phyloP scores from a whole-genome alignment of 495 filamentous ascomycete genomes.

The Penicillium parvum region DNA sequence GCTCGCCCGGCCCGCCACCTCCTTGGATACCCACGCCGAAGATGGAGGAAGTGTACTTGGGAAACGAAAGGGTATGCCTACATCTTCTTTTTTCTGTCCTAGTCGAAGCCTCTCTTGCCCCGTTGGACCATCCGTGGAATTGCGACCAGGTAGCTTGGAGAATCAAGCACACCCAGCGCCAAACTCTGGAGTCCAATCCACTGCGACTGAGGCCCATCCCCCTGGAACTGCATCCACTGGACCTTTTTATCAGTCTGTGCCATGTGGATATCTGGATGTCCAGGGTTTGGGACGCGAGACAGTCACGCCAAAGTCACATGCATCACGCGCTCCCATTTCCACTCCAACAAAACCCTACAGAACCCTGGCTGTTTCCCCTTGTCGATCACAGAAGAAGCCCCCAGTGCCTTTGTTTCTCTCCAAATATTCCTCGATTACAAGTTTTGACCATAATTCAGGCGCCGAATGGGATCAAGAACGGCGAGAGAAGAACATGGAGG shows the following conservation, averaged over 20 bases:
- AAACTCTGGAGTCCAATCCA: no score
- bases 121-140: slow-evolving; percentile 13
- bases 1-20: slow-evolving; percentile 54
- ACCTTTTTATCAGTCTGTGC: no score
- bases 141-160: background rate
- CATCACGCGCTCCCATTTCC: background rate
- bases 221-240: no score
- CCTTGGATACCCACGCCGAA: slow-evolving; percentile 53
- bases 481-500: slow-evolving; percentile 62
- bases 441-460: slow-evolving; percentile 38
- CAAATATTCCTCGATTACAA: slow-evolving; percentile 63
- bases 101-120: slow-evolving; percentile 20
- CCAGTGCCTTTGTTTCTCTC: slow-evolving; percentile 51
- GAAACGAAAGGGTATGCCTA: slow-evolving; percentile 68
- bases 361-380: slow-evolving; percentile 4
- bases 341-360: slow-evolving; percentile 6
- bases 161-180: background rate
- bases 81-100: slow-evolving; percentile 27
- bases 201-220: no score
- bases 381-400: slow-evolving; percentile 23
- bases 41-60: slow-evolving; percentile 42
- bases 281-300: no score
- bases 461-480: slow-evolving; percentile 70
- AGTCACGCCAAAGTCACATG: no score
- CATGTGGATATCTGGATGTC: no score